Evolutionary conservation across 495 filamentous ascomycete genomes (phyloP).

Genomic region (Aspergillus conjunctus): DNA sequence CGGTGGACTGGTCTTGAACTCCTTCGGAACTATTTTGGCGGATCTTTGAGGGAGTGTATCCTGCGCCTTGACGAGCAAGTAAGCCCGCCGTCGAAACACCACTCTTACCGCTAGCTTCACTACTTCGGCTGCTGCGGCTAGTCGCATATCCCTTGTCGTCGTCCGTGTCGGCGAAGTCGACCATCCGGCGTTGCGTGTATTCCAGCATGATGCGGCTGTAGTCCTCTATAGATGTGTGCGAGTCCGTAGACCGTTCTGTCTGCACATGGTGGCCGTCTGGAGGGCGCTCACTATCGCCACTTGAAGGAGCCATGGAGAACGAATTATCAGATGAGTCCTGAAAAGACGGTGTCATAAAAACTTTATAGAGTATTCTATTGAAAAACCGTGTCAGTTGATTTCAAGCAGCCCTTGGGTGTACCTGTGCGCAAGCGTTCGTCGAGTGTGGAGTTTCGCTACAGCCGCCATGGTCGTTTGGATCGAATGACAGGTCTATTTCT

Average conservation of each 20-base stretch:
- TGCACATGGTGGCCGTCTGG: constrained; percentile 25
- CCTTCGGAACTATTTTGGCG: background rate
- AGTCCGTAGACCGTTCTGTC: constrained; percentile 28
- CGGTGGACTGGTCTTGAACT: too few species aligned
- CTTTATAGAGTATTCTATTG: background rate
- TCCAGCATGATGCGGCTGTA: constrained; percentile 51
- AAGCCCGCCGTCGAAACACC: constrained; percentile 22
- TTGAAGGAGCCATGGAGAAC: constrained; percentile 27
- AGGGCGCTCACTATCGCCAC: constrained; percentile 25
- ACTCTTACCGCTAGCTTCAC: constrained; percentile 37
- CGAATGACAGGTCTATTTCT: background rate
- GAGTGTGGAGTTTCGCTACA: background rate
- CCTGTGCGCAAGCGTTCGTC: background rate
- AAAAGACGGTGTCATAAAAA: constrained; percentile 24
- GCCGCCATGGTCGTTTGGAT: background rate
- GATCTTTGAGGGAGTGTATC: background rate
- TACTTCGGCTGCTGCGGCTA: constrained; percentile 41
- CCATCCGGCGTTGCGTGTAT: constrained; percentile 50
- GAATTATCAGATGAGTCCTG: constrained; percentile 25
- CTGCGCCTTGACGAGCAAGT: constrained; percentile 5
- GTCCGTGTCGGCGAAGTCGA: constrained; percentile 39
- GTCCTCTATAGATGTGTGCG: constrained; percentile 42
- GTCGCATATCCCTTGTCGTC: constrained; percentile 23
- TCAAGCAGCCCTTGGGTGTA: background rate
- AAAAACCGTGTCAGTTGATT: constrained; percentile 1